Evolutionary conservation across 495 filamentous ascomycete species (phyloP).

Genomic region (Lepidopterella palustris): DNA sequence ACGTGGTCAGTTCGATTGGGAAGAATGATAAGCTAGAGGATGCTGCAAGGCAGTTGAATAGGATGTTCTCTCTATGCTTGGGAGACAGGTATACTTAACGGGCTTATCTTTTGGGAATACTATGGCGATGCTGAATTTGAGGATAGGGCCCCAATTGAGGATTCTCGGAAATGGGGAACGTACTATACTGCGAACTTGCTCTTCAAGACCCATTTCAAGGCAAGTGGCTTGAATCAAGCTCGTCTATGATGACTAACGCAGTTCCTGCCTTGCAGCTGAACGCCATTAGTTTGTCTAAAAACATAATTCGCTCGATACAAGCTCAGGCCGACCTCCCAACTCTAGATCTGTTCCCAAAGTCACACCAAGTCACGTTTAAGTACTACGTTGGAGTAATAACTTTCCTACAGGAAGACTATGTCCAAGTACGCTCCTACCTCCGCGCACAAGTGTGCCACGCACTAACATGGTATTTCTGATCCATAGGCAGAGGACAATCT

Average conservation of each 20-base stretch:
- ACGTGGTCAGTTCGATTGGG: slow-evolving; percentile 61
- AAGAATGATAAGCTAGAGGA: slow-evolving; percentile 82
- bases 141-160: slow-evolving; percentile 56
- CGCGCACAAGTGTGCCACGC: neutral
- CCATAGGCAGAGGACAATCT: slow-evolving; percentile 71
- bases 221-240: slow-evolving; percentile 15
- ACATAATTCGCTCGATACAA: slow-evolving; percentile 71
- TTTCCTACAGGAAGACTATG: slow-evolving; percentile 91
- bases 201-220: slow-evolving; percentile 97
- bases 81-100: slow-evolving; percentile 65
- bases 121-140: neutral
- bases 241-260: neutral
- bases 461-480: neutral
- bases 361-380: slow-evolving; percentile 91
- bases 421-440: slow-evolving; percentile 44
- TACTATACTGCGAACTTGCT: slow-evolving; percentile 88
- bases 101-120: slow-evolving; percentile 4
- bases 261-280: slow-evolving; percentile 53
- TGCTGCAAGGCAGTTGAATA: slow-evolving; percentile 77
- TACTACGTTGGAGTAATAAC: slow-evolving; percentile 87
- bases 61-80: slow-evolving; percentile 81
- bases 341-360: slow-evolving; percentile 67
- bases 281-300: slow-evolving; percentile 80
- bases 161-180: slow-evolving; percentile 93
- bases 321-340: slow-evolving; percentile 72